Evolutionary conservation across 768 basidiomycete genomes (phyloP).

Genomic region (Tulasnella sp.): DNA sequence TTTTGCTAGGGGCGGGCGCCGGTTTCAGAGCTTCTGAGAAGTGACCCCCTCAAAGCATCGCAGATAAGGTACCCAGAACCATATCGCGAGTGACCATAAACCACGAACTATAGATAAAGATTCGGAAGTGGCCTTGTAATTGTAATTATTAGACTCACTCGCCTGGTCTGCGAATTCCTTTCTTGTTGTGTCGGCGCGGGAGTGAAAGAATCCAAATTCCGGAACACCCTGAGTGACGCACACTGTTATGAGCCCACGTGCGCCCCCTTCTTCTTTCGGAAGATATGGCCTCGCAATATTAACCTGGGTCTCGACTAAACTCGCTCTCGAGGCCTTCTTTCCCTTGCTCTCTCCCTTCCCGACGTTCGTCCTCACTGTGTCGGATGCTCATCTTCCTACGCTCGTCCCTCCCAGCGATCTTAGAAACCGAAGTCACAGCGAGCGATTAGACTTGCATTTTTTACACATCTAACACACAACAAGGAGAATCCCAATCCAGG

Average conservation of each 20-base stretch:
- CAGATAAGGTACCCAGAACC: too few relatives aligned
- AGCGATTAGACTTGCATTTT: neutral
- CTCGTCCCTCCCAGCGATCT: neutral
- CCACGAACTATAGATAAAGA: neutral
- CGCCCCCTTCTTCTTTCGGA: neutral
- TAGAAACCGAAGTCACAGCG: neutral
- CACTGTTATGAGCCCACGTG: neutral
- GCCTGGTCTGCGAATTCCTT: neutral
- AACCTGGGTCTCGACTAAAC: neutral
- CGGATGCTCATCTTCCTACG: neutral
- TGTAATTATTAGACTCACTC: neutral
- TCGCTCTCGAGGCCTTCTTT: neutral
- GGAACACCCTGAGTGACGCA: neutral
- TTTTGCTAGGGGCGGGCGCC: too few relatives aligned
- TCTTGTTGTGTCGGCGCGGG: neutral
- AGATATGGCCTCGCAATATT: neutral
- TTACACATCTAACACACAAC: neutral
- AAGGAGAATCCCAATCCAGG: neutral
- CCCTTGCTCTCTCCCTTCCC: neutral
- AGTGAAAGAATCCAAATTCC: neutral
- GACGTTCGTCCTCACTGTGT: neutral
- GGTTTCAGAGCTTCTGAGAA: neutral
- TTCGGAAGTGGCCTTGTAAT: neutral
- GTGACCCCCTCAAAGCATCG: neutral
- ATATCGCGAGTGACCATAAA: neutral